Evolutionary conservation across 169 alveolate species (phyloP).

Genomic region (Eimeria brunetti): DNA sequence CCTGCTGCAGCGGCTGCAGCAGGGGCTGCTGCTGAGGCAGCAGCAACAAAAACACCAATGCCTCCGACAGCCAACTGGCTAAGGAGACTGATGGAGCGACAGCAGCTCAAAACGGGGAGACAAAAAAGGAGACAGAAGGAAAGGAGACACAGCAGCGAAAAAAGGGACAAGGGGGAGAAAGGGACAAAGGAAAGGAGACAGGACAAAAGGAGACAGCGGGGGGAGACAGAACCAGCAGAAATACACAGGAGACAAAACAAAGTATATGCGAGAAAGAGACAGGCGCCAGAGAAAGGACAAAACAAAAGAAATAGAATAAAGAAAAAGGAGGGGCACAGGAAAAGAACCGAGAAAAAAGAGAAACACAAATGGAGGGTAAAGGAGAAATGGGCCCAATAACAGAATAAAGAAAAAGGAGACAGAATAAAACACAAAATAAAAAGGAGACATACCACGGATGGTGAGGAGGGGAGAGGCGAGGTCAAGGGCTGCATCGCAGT

Average conservation of each 20-base stretch:
- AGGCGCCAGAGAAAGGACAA: too few relatives aligned
- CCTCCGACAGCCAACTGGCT: neutral
- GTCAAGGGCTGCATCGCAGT: slow-evolving; percentile 63
- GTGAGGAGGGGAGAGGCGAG: slow-evolving; percentile 59
- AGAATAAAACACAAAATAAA: neutral
- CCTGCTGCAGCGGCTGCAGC: neutral
- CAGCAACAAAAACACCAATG: neutral
- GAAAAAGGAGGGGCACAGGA: neutral
- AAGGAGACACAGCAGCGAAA: neutral
- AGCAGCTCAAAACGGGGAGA: too few relatives aligned
- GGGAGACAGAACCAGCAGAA: too few relatives aligned
- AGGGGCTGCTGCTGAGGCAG: neutral
- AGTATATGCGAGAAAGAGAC: neutral
- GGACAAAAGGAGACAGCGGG: too few relatives aligned
- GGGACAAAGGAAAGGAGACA: neutral
- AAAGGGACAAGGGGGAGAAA: neutral
- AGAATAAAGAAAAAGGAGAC: neutral
- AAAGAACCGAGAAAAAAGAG: neutral
- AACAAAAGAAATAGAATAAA: too few relatives aligned
- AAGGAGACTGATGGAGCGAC: too few relatives aligned
- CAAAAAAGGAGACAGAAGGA: too few relatives aligned
- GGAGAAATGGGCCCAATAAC: neutral
- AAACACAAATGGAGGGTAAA: neutral
- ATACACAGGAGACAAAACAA: too few relatives aligned
- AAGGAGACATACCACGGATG: neutral